These are phyloP conservation scores for Rubia tinctorum DNA, from an alignment of 305 asterid species.

Conservation along the genomic window DNA sequence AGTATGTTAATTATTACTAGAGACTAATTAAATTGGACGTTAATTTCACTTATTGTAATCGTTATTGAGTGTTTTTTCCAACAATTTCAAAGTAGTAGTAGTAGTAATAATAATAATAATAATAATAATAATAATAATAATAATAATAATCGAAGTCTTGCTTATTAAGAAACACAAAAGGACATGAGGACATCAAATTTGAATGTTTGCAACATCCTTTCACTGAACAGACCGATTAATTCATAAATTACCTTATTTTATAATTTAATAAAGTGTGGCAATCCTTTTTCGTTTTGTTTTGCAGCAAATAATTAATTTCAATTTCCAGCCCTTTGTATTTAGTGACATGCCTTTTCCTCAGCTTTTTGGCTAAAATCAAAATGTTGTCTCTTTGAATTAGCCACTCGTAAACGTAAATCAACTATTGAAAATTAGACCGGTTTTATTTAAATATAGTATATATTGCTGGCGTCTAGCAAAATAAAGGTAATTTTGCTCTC, in stretches of 20 bases:
- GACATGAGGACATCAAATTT: constrained; percentile 3
- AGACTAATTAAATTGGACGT: too few species aligned
- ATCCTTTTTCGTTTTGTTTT: background rate
- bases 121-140: background rate
- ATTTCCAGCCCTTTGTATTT: constrained; percentile 5
- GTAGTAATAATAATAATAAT: too few species aligned
- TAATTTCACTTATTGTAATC: too few species aligned
- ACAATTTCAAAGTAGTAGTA: too few species aligned
- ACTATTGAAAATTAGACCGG: background rate
- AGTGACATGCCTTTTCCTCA: constrained; percentile 9
- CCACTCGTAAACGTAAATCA: constrained; percentile 6
- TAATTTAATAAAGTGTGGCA: background rate
- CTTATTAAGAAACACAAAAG: constrained; percentile 18
- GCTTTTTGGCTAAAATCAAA: constrained; percentile 19
- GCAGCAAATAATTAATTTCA: constrained; percentile 1
- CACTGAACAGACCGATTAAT: background rate
- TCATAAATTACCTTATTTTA: background rate
- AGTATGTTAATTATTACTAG: too few species aligned
- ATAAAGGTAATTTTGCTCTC: background rate
- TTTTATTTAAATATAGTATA: background rate
- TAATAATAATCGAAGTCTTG: background rate
- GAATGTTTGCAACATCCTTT: constrained; percentile 10
- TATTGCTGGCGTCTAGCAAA: background rate
- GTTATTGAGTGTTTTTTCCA: too few species aligned
- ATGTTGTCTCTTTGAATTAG: constrained; percentile 8